Evolutionary conservation across 1,139 yeast species (phyloP).

Genomic region (Yamadazyma trypodendri): DNA sequence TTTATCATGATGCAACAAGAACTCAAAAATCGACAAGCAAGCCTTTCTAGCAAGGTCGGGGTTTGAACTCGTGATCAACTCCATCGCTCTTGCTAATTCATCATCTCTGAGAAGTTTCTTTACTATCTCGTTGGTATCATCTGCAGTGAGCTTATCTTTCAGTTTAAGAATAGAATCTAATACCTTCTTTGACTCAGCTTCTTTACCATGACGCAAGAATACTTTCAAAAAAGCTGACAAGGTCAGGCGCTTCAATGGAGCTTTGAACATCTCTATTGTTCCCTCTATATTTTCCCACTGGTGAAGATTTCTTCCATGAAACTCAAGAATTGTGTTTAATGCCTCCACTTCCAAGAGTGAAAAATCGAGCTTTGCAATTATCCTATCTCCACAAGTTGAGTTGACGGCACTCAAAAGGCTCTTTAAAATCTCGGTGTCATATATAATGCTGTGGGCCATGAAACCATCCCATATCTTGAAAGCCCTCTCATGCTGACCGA

Average conservation of each 20-base stretch:
- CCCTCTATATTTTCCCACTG: neutral
- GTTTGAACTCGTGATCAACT: constrained; percentile 21
- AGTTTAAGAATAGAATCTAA: constrained; percentile 31
- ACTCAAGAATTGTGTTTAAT: neutral
- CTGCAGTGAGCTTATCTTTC: constrained; percentile 22
- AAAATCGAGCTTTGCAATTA: neutral
- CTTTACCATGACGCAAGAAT: constrained; percentile 27
- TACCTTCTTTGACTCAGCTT: constrained; percentile 29
- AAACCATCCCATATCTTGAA: constrained; percentile 10
- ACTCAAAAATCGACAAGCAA: constrained; percentile 15
- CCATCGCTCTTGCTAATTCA: constrained; percentile 23
- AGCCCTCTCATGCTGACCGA: constrained; percentile 11
- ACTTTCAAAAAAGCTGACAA: constrained; percentile 35
- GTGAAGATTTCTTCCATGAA: neutral
- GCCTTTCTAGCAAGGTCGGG: constrained; percentile 26
- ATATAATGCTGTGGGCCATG: neutral
- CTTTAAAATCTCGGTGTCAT: neutral
- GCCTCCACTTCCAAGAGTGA: neutral
- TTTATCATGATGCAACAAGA: constrained; percentile 5
- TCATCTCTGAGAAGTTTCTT: constrained; percentile 25
- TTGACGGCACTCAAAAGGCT: neutral
- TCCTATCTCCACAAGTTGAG: neutral
- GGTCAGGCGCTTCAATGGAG: constrained; percentile 13
- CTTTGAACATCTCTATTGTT: neutral
- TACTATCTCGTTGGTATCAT: constrained; percentile 30